Evolutionary conservation across 23 red algal genomes (phyloP), one percentile per base, ranked within the genome.

Genomic region (Gracilaria caudata): DNA sequence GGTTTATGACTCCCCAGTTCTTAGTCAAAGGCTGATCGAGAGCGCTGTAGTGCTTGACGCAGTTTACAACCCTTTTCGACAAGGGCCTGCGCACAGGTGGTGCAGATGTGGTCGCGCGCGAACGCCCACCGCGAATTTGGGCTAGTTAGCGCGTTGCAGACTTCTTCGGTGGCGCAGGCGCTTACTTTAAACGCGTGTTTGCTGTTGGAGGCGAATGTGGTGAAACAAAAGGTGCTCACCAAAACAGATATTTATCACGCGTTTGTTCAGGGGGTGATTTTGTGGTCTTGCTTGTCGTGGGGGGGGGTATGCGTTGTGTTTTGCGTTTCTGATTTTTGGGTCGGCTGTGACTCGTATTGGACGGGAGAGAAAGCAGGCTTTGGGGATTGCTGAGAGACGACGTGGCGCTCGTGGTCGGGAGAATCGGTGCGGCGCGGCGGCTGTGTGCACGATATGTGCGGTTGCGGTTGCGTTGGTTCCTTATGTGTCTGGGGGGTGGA

Each of bases 351-450:
- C 96, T 6, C 61, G 64, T 11, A 28, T 94, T 23, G 92, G 92
- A 12, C 84, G 44, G 13, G 49, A 61, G 11, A 43, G 43, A 29
- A 98, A 98, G 79, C 77, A 98, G 86, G 49, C 39, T 28, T 51
- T 68, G 26, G 89, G 93, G 7, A 98, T 94, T 23, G 93, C 90
- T 2, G 92, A 98, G 74, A 90, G 65, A 57, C 92, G 96, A 38
- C 82, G 93, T 21, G 96, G 96, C 34, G 82, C 82, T 44, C 92
- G 96, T 8, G 96, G 96, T 17, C 96, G 93, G 49, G 96, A 98
- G 85, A 98, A 98, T 80, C 77, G 95, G 12, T 98, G 96, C 93
- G 96, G 96, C 24, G 88, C 96, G 0, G 96, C 93, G 1, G 96
- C 65, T 7, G 83, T 86, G 9, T 82, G 49, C 24, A 93, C 96